Percentiles rank a stretch among this genome's conserved stretches.
phyloP scores from a whole-genome alignment of 2,329 filamentous ascomycete species.

The Lecanicillium sp. region DNA sequence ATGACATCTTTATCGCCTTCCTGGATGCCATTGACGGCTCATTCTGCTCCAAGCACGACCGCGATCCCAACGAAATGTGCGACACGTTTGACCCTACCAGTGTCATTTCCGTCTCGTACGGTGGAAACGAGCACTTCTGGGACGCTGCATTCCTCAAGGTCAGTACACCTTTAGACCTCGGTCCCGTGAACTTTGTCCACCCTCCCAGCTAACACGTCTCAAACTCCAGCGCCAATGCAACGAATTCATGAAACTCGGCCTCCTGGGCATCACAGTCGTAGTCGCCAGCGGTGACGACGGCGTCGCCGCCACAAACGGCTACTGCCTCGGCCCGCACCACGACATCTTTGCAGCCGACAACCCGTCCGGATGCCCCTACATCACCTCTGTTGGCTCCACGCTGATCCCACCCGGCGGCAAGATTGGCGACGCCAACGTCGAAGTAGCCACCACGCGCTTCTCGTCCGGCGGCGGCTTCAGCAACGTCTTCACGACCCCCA shows the following conservation, averaged over 20 bases:
- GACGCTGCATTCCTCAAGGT: conserved; percentile 24
- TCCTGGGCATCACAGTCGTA: conserved; percentile 26
- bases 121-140: conserved; percentile 32
- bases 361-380: conserved; percentile 30
- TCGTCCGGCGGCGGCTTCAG: conserved; percentile 39
- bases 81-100: conserved; percentile 12
- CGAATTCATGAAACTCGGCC: conserved; percentile 34
- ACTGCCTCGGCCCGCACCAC: conserved; percentile 15
- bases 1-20: conserved; percentile 33
- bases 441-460: conserved; percentile 37
- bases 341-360: conserved; percentile 25
- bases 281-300: conserved; percentile 26
- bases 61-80: conserved; percentile 13
- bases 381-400: conserved; percentile 42
- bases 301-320: conserved; percentile 3
- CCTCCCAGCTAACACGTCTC: no score
- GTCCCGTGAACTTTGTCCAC: no score
- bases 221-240: conserved; percentile 33
- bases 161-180: no score
- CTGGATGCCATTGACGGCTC: conserved; percentile 36
- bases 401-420: conserved; percentile 31
- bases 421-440: conserved; percentile 26
- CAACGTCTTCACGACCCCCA: conserved; percentile 36
- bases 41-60: conserved; percentile 24
- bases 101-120: conserved; percentile 34